Evolutionary conservation across 1,284 basidiomycete genomes (phyloP).

Genomic region (Leccinum solheimii): DNA sequence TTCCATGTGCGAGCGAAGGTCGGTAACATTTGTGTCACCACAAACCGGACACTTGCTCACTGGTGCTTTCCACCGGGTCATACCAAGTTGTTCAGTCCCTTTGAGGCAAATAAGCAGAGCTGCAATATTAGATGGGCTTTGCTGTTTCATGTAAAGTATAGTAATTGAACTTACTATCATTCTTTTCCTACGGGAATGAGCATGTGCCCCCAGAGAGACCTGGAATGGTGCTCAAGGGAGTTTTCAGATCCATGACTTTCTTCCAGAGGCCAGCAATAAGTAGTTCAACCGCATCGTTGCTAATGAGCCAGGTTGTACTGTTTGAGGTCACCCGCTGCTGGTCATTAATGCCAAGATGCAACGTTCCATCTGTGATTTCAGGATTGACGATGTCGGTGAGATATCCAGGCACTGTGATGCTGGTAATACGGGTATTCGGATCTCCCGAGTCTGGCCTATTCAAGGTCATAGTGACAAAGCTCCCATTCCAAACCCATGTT

Average conservation of each 20-base stretch:
- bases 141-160: no score
- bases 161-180: not conserved
- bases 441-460: not conserved
- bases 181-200: not conserved
- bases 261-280: not conserved
- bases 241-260: not conserved
- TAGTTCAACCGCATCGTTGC: not conserved
- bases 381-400: not conserved
- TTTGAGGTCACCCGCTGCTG: not conserved
- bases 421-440: not conserved
- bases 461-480: not conserved
- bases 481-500: not conserved
- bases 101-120: not conserved
- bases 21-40: not conserved
- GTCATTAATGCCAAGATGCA: not conserved
- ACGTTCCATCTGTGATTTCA: not conserved
- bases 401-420: not conserved
- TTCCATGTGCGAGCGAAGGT: not conserved
- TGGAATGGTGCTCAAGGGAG: not conserved
- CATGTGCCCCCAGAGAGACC: not conserved
- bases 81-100: not conserved
- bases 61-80: not conserved
- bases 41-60: not conserved
- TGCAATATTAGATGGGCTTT: no score
- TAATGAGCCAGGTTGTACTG: not conserved